These are phyloP conservation scores for Pythium guiyangense DNA, from an alignment of 352 stramenopile genomes.

Conservation along the genomic window DNA sequence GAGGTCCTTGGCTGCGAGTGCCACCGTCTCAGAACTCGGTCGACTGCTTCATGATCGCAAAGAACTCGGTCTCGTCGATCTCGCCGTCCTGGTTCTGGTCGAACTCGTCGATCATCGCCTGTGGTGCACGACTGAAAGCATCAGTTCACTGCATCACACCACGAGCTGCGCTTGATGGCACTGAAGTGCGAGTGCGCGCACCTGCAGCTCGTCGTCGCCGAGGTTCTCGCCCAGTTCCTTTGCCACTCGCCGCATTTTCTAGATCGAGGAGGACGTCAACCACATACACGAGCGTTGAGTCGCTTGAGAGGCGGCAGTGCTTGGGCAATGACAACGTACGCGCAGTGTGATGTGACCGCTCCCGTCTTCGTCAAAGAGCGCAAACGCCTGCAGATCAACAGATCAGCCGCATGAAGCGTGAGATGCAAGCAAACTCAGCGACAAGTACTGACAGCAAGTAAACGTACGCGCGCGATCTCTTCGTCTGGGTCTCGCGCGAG, in stretches of 20 bases:
- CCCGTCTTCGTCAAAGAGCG: constrained; percentile 93
- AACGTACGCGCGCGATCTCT: constrained; percentile 81
- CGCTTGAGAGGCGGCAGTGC: too few species aligned
- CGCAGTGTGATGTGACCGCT: constrained; percentile 84
- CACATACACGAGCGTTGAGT: not conserved
- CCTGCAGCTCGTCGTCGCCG: constrained; percentile 87
- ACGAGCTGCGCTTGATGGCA: not conserved
- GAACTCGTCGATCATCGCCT: constrained; percentile 96
- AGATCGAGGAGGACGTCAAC: constrained; percentile 3
- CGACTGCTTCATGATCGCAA: constrained; percentile 85
- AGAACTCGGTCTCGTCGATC: constrained; percentile 90
- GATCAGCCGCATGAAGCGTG: not conserved
- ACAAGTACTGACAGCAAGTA: too few species aligned
- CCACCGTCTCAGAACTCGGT: constrained; percentile 70
- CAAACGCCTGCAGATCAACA: constrained; percentile 62
- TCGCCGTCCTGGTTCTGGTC: constrained; percentile 91
- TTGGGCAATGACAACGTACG: too few species aligned
- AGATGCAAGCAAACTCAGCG: too few species aligned
- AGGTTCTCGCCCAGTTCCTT: constrained; percentile 92
- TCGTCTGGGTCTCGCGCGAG: constrained; percentile 87
- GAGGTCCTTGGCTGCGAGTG: too few species aligned
- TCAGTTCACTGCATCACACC: not conserved
- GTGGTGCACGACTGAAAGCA: not conserved
- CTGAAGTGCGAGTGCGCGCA: constrained; percentile 9
- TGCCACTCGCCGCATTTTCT: constrained; percentile 91